These are phyloP conservation scores for Pleurotus ostreatus DNA, from an alignment of 768 basidiomycete species.

Conservation along the genomic window DNA sequence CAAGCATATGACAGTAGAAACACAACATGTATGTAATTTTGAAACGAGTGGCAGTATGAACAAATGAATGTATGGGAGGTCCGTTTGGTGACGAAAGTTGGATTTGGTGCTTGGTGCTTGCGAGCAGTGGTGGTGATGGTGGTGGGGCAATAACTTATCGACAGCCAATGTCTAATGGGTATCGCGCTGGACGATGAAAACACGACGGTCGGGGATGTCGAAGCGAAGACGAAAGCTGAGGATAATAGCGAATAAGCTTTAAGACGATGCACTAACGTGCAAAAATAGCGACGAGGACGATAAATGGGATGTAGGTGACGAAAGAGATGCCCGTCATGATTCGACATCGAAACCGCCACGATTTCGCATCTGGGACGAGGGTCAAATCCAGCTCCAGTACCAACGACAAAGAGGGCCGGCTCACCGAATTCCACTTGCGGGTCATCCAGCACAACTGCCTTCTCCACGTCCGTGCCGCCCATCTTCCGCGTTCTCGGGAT, in stretches of 20 bases:
- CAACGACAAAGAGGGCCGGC: conserved; percentile 18
- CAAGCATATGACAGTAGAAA: conserved; percentile 7
- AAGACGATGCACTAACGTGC: conserved; percentile 18
- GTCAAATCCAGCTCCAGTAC: neutral
- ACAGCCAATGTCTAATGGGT: conserved; percentile 2
- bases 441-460: conserved; percentile 71
- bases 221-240: neutral
- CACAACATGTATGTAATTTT: conserved; percentile 8
- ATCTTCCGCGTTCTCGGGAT: conserved; percentile 63
- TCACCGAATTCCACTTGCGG: conserved; percentile 76
- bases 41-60: conserved; percentile 4
- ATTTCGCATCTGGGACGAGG: conserved; percentile 45
- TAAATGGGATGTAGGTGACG: conserved; percentile 76
- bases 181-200: neutral
- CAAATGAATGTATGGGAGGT: conserved; percentile 7
- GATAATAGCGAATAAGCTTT: neutral
- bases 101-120: neutral
- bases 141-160: conserved; percentile 3
- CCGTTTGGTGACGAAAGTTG: conserved; percentile 6
- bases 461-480: conserved; percentile 54
- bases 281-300: conserved; percentile 68
- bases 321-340: conserved; percentile 65
- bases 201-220: neutral
- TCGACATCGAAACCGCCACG: conserved; percentile 75
- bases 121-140: neutral